phyloP scores from a whole-genome alignment of 192 early-diverging fungal genomes.

The Podila minutissima region DNA sequence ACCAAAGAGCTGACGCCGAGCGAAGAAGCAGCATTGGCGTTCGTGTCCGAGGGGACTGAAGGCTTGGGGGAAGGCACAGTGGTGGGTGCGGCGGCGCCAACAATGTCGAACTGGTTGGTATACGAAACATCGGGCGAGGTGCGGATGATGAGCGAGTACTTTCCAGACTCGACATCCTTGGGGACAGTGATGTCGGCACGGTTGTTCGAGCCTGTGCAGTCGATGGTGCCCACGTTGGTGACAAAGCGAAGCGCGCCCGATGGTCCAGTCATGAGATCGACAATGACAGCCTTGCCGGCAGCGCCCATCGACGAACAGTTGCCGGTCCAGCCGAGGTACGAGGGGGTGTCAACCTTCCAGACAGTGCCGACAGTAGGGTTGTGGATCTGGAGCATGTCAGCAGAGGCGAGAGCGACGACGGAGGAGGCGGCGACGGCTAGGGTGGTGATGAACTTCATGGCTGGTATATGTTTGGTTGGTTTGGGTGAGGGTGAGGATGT shows the following conservation, averaged over 20 bases:
- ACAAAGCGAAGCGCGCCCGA: constrained; percentile 12
- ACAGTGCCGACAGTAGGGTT: constrained; percentile 13
- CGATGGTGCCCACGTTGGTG: constrained; percentile 8
- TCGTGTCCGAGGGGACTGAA: neutral
- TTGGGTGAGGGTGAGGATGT: neutral
- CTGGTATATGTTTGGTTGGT: neutral
- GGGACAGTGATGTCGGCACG: constrained; percentile 15
- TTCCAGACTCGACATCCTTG: neutral
- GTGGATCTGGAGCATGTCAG: constrained; percentile 30
- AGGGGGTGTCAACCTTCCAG: constrained; percentile 10
- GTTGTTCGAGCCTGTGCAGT: constrained; percentile 9
- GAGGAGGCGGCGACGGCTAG: constrained; percentile 17
- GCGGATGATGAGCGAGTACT: constrained; percentile 10
- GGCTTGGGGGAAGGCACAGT: neutral
- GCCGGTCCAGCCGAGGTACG: constrained; percentile 17
- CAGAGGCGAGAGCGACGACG: constrained; percentile 10
- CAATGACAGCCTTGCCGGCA: constrained; percentile 12
- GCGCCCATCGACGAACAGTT: constrained; percentile 22
- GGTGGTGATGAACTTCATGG: constrained; percentile 32
- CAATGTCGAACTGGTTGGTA: constrained; percentile 13
- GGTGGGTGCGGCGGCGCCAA: neutral
- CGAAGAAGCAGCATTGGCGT: neutral
- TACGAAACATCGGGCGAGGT: constrained; percentile 11
- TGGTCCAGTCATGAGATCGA: constrained; percentile 20
- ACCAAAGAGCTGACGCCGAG: constrained; percentile 6